phyloP scores from a whole-genome alignment of 148 eudicot species.

The Diospyros lotus region DNA sequence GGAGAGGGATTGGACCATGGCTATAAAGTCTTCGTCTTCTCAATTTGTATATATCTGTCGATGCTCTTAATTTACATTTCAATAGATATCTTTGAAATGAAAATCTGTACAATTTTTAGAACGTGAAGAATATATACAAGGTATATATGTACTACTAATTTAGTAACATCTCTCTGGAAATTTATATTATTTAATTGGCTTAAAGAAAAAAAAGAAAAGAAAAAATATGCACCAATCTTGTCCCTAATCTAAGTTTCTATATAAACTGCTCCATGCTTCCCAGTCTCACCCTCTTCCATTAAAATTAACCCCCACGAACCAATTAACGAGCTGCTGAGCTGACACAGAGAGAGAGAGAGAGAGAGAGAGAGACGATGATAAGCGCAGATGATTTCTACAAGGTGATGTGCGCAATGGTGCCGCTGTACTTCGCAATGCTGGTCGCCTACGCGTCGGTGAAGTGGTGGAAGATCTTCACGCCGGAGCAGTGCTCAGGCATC shows the following conservation, averaged over 20 bases:
- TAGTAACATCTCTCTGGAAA: too few relatives aligned
- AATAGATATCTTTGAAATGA: too few relatives aligned
- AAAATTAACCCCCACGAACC: not conserved
- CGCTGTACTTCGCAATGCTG: conserved; percentile 40
- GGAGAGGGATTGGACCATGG: too few relatives aligned
- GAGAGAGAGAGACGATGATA: conserved; percentile 21
- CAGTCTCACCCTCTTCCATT: not conserved
- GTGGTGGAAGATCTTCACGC: conserved; percentile 39
- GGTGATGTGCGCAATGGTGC: conserved; percentile 42
- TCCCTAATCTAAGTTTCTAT: not conserved
- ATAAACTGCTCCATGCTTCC: not conserved
- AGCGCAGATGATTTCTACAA: conserved; percentile 32
- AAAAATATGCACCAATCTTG: not conserved
- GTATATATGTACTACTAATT: too few relatives aligned
- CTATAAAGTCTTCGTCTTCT: too few relatives aligned
- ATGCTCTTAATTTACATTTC: too few relatives aligned
- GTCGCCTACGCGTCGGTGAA: conserved; percentile 36
- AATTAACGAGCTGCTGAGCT: not conserved
- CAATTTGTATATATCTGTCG: too few relatives aligned
- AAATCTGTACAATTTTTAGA: too few relatives aligned
- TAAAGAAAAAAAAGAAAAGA: not conserved
- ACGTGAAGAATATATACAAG: too few relatives aligned
- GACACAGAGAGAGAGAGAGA: not conserved
- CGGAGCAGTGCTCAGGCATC: conserved; percentile 43
- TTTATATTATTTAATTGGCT: too few relatives aligned